phyloP scores from a whole-genome alignment of 306 rosid species.

The Cucumis sativus region DNA sequence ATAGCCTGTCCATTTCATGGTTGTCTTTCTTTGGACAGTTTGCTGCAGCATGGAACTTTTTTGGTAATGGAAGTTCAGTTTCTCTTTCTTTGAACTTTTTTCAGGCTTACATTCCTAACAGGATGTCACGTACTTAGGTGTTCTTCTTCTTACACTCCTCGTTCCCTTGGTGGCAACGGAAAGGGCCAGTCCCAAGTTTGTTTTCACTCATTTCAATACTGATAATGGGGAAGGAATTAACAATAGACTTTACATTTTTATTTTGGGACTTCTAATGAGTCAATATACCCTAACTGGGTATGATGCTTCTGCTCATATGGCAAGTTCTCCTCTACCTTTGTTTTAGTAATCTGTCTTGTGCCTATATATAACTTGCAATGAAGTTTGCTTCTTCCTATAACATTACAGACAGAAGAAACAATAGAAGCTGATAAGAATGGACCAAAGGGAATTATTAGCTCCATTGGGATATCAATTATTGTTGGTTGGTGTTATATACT shows the following conservation, averaged over 20 bases:
- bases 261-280: slow-evolving; percentile 86
- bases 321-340: slow-evolving; percentile 14
- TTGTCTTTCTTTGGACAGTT: slow-evolving; percentile 82
- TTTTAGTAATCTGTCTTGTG: not conserved
- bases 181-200: slow-evolving; percentile 72
- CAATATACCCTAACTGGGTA: slow-evolving; percentile 82
- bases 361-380: slow-evolving; percentile 2
- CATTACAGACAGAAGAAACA: slow-evolving; percentile 88
- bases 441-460: slow-evolving; percentile 89
- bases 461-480: slow-evolving; percentile 76
- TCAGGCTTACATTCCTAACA: slow-evolving; percentile 4
- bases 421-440: slow-evolving; percentile 81
- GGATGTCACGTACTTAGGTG: slow-evolving; percentile 37
- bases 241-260: slow-evolving; percentile 61
- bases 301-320: slow-evolving; percentile 99
- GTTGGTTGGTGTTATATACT: slow-evolving; percentile 89
- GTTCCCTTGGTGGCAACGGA: slow-evolving; percentile 70
- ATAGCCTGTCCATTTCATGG: slow-evolving; percentile 67
- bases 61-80: slow-evolving; percentile 36
- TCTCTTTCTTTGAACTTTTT: not conserved
- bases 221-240: slow-evolving; percentile 66
- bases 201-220: slow-evolving; percentile 85
- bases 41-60: slow-evolving; percentile 77
- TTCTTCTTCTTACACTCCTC: slow-evolving; percentile 70
- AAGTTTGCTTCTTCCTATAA: slow-evolving; percentile 8